Percentiles rank a stretch among this genome's conserved stretches.
These are phyloP conservation scores for Claviceps capensis DNA, from an alignment of 2,329 filamentous ascomycete genomes.

Conservation along the genomic window DNA sequence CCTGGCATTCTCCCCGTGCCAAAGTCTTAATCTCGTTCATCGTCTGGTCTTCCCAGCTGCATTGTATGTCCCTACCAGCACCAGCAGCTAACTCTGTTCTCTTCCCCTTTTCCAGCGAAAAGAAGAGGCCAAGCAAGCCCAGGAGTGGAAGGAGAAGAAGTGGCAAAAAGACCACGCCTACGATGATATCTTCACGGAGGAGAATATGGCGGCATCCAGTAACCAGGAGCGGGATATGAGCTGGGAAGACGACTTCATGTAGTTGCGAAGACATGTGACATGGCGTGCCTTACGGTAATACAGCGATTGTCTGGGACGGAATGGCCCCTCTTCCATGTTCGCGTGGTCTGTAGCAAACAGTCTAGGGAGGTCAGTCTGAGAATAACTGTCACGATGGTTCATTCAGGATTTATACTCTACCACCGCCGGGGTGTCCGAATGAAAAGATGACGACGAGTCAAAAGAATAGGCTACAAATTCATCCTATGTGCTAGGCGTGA, in stretches of 20 bases:
- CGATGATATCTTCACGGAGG: constrained; percentile 78
- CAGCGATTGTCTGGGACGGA: too few relatives aligned
- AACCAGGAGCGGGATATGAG: constrained; percentile 72
- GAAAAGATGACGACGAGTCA: too few relatives aligned
- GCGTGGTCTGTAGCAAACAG: too few relatives aligned
- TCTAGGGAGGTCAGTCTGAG: too few relatives aligned
- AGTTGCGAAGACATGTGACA: constrained; percentile 10
- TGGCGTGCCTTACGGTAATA: too few relatives aligned
- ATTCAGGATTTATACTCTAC: too few relatives aligned
- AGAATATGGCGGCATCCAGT: constrained; percentile 61
- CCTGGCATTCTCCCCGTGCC: background rate
- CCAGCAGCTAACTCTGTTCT: background rate
- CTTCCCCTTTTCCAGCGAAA: constrained; percentile 46
- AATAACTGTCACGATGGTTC: too few relatives aligned
- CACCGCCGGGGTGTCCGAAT: too few relatives aligned
- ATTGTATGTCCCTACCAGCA: background rate
- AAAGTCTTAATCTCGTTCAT: background rate
- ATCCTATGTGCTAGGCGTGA: background rate
- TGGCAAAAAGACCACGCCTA: constrained; percentile 97
- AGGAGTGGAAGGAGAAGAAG: constrained; percentile 78
- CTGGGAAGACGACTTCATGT: constrained; percentile 93
- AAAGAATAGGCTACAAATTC: too few relatives aligned
- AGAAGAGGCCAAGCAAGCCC: constrained; percentile 57
- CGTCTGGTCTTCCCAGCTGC: too few relatives aligned
- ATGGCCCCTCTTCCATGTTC: too few relatives aligned